These are phyloP conservation scores for Knoxdaviesia proteae DNA, from an alignment of 2,329 filamentous ascomycete genomes.

Conservation along the genomic window DNA sequence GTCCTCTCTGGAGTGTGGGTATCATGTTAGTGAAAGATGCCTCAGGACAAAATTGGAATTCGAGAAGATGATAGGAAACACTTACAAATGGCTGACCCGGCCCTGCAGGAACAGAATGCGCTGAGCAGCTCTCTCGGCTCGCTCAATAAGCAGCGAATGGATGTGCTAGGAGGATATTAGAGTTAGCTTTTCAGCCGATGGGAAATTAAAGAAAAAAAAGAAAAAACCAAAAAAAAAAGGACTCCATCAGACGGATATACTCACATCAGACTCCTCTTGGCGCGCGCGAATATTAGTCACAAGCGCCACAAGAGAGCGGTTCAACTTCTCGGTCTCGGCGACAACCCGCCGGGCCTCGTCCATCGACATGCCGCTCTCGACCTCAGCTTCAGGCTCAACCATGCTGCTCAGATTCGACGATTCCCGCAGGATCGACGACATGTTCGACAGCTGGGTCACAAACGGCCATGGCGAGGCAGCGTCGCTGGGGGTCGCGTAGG, in stretches of 20 bases:
- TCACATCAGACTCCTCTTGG: constrained; percentile 36
- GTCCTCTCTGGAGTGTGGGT: constrained; percentile 20
- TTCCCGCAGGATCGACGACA: no score
- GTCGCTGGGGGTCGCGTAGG: no score
- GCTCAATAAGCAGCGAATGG: constrained; percentile 35
- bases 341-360: constrained; percentile 9
- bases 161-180: constrained; percentile 26
- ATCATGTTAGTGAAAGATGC: no score
- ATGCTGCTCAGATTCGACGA: background rate
- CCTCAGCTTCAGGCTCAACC: background rate
- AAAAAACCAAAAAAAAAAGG: background rate
- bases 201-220: background rate
- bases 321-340: constrained; percentile 18
- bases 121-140: constrained; percentile 34
- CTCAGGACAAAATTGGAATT: no score
- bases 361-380: constrained; percentile 4
- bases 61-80: background rate
- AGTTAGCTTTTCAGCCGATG: constrained; percentile 9
- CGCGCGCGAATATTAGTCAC: constrained; percentile 29
- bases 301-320: constrained; percentile 26
- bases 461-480: no score
- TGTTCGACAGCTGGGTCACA: no score
- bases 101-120: constrained; percentile 39
- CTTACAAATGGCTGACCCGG: constrained; percentile 35
- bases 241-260: no score